These are phyloP conservation scores for Pugionium cornutum DNA, from an alignment of 345 rosid genomes.

Conservation along the genomic window DNA sequence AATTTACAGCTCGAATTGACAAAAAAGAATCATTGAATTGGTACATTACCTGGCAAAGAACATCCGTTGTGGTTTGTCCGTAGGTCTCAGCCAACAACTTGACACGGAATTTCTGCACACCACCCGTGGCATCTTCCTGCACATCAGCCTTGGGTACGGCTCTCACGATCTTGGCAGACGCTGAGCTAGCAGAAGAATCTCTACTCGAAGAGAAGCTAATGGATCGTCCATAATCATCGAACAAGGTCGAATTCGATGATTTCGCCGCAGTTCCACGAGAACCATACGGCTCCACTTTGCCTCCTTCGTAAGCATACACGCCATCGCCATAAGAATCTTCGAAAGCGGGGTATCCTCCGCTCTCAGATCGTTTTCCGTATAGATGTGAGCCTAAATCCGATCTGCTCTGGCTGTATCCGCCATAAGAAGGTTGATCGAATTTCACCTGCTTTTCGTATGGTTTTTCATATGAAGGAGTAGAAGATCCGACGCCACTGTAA, in stretches of 20 bases:
- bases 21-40: background rate
- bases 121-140: constrained; percentile 75
- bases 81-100: constrained; percentile 82
- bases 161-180: constrained; percentile 73
- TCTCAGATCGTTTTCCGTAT: constrained; percentile 63
- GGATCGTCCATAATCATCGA: constrained; percentile 93
- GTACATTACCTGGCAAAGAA: constrained; percentile 80
- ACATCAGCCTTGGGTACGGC: constrained; percentile 90
- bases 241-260: constrained; percentile 65
- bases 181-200: constrained; percentile 48
- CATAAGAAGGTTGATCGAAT: constrained; percentile 55
- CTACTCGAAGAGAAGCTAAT: constrained; percentile 60
- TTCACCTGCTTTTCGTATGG: constrained; percentile 37
- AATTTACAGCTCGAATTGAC: background rate
- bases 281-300: constrained; percentile 88
- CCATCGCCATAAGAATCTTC: constrained; percentile 81
- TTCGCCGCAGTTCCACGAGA: constrained; percentile 90
- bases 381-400: constrained; percentile 62
- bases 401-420: constrained; percentile 46
- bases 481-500: constrained; percentile 40
- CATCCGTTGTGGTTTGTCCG: constrained; percentile 84
- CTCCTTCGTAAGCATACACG: constrained; percentile 78
- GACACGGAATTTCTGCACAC: constrained; percentile 95
- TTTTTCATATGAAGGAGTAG: constrained; percentile 48
- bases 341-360: constrained; percentile 44